Conservation (phyloP, 2,329 filamentous ascomycete genomes). For the Neophaeococcomyces aloes region DNA sequence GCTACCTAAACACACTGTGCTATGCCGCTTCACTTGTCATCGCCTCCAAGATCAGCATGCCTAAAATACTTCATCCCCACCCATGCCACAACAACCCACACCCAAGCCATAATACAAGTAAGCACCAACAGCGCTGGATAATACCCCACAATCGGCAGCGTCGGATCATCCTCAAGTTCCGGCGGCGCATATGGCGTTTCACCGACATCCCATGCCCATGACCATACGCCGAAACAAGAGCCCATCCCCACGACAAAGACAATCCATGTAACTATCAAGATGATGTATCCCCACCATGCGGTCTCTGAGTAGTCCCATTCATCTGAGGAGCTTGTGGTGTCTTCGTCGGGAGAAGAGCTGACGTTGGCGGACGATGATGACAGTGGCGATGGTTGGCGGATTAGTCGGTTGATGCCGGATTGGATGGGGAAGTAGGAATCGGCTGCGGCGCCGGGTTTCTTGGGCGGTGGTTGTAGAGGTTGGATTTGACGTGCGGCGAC, state of each 20-base stretch:
- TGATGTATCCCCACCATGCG: constrained; percentile 96
- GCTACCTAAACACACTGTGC: no score
- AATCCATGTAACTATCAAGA: constrained; percentile 81
- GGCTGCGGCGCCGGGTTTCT: background rate
- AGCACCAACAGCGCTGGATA: constrained; percentile 90
- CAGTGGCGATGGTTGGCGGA: constrained; percentile 16
- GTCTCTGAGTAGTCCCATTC: constrained; percentile 91
- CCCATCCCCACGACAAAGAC: constrained; percentile 97
- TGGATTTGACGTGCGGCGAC: constrained; percentile 32
- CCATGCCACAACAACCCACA: constrained; percentile 96
- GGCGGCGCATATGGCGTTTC: constrained; percentile 92
- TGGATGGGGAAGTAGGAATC: constrained; percentile 8
- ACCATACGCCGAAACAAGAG: constrained; percentile 83
- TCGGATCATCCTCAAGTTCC: constrained; percentile 88
- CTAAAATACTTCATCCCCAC: constrained; percentile 99
- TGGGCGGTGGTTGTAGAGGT: background rate
- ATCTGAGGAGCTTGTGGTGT: constrained; percentile 28
- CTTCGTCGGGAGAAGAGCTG: constrained; percentile 27
- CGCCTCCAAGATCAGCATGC: constrained; percentile 78
- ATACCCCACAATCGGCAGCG: constrained; percentile 89
- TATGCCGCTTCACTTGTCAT: constrained; percentile 30
- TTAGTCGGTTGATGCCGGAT: constrained; percentile 16
- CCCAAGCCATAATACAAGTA: constrained; percentile 94
- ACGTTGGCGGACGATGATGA: constrained; percentile 12
- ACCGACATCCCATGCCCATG: constrained; percentile 96